These are phyloP conservation scores for Fonsecaea erecta DNA, from an alignment of 2,329 filamentous ascomycete species.

Conservation along the genomic window DNA sequence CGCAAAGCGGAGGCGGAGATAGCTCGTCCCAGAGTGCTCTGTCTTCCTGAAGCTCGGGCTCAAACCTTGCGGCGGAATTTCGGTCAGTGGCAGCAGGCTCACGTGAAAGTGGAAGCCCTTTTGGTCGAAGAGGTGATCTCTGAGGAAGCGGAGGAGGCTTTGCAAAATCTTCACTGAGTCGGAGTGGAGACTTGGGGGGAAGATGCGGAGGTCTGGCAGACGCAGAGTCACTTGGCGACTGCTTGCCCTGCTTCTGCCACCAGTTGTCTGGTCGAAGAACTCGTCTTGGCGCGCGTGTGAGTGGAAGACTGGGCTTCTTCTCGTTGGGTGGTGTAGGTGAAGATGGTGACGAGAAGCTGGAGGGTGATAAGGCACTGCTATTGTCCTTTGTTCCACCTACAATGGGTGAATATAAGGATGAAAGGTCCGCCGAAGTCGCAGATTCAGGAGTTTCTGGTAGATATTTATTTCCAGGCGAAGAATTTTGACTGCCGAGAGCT, in stretches of 20 bases:
- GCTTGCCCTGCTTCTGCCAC: conserved; percentile 21
- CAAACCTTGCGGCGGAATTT: neutral
- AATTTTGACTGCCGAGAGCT: neutral
- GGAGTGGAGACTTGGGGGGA: conserved; percentile 18
- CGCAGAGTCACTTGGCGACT: neutral
- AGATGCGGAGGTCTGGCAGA: conserved; percentile 11
- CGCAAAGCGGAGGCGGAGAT: conserved; percentile 24
- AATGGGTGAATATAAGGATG: conserved; percentile 6
- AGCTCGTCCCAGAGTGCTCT: conserved; percentile 25
- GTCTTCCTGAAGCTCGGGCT: conserved; percentile 12
- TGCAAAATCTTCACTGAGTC: neutral
- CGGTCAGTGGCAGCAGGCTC: neutral
- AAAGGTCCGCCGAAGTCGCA: neutral
- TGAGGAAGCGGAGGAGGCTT: conserved; percentile 18
- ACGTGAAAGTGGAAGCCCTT: neutral
- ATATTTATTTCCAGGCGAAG: neutral
- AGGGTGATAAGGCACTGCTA: neutral
- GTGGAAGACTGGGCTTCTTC: conserved; percentile 4
- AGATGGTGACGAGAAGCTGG: neutral
- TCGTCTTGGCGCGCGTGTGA: conserved; percentile 11
- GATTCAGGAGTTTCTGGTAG: neutral
- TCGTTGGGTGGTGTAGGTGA: conserved; percentile 1
- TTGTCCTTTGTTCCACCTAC: neutral
- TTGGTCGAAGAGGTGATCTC: conserved; percentile 22
- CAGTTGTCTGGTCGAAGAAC: conserved; percentile 22